Evolutionary conservation across 768 basidiomycete genomes (phyloP).

Genomic region (Kwoniella europaea): DNA sequence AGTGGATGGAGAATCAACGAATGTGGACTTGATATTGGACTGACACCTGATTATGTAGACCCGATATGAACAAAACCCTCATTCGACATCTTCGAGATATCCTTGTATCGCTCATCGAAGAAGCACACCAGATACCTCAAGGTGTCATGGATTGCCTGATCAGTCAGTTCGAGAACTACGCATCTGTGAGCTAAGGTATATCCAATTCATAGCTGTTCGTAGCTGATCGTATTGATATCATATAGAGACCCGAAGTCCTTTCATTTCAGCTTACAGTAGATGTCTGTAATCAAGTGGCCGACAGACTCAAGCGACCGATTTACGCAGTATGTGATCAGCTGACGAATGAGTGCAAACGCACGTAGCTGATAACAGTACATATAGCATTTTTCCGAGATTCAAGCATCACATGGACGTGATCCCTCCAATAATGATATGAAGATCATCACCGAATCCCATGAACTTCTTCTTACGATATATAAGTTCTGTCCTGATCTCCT

Average conservation of each 20-base stretch:
- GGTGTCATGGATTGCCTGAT: conserved; percentile 81
- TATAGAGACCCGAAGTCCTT: conserved; percentile 37
- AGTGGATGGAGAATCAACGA: background rate
- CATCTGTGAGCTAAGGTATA: conserved; percentile 28
- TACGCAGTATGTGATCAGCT: conserved; percentile 60
- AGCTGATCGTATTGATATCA: no score
- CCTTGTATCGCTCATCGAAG: conserved; percentile 85
- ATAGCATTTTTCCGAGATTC: conserved; percentile 83
- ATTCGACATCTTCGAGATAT: conserved; percentile 75
- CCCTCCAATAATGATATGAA: conserved; percentile 44
- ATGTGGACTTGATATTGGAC: background rate
- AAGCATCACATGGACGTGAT: conserved; percentile 61
- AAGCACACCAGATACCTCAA: conserved; percentile 73
- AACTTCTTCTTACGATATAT: conserved; percentile 81
- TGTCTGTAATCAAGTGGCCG: conserved; percentile 79
- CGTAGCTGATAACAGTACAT: background rate
- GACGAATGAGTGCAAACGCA: background rate
- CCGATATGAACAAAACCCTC: conserved; percentile 52
- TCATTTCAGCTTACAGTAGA: conserved; percentile 81
- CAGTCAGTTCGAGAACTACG: conserved; percentile 68
- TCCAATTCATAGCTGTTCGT: no score
- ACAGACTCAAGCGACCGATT: conserved; percentile 85
- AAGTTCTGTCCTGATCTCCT: conserved; percentile 78
- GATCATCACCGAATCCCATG: conserved; percentile 68
- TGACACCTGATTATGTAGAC: conserved; percentile 13